Base-by-base conservation (phyloP, 2,329 filamentous ascomycete species). In the Fusarium pseudograminearum region DNA sequence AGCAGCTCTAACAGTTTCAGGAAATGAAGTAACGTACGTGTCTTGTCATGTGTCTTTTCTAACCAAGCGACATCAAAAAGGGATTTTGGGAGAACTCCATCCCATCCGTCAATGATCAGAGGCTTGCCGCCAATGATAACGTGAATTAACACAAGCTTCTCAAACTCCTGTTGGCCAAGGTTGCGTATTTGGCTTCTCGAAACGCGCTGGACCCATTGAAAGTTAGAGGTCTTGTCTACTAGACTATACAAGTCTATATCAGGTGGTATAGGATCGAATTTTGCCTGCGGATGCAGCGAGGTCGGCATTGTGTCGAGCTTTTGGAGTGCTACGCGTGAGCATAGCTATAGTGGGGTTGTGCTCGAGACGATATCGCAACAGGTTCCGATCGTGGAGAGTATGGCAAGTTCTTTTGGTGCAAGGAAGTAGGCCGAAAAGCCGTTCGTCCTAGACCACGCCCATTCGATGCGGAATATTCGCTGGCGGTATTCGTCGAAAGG, bases 191-290 rank as follows among this genome's bases (percentile, higher is more conserved):
- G 91, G 33, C 92, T 86, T 67, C 89, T 91, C 7, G 91, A 91
- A 36, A 98, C 91, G 50, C 93, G 89, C 52, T 91, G 88, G 10
- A 92, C 94, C 87, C 92, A 96, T 79, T 94, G 89, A 76, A 99
- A 97, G 76, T 97, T 97, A 4, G 90, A 85, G 0, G 91, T 92
- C 11, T 86, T 86, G 60, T 96, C 90, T 18, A 98, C 93, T 3
- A 98, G 84, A 2, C 83, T 81, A 40, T 88, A 83, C 18, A 98
- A 84, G 76, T 98, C 91, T 60, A 98, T 88, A 75, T 95, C 89
- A 0, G 94, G 94, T 0, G 94, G 88, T 47, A 98, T 92, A 2
- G 95, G 94, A 78, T 97, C 93, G 79, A 98, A 98, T 53, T 94
- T 93, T 18, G 94, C 93, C 76, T 93, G 91, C 1, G 93, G 93